phyloP scores from a whole-genome alignment of 208 protist genomes.

The Acanthamoeba lenticulata region DNA sequence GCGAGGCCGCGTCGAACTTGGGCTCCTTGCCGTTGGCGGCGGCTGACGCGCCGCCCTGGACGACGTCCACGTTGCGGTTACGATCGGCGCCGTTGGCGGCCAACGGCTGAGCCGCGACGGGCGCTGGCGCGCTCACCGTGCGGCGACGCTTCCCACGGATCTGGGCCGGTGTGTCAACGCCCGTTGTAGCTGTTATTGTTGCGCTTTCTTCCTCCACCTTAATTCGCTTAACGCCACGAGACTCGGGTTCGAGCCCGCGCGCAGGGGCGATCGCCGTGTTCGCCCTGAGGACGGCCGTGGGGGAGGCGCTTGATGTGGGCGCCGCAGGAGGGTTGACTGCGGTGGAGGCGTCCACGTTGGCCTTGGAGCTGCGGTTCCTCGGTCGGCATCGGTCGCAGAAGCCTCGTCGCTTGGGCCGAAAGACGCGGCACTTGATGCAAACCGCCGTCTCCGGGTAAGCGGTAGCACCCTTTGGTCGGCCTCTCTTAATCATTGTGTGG shows the following conservation, averaged over 20 bases:
- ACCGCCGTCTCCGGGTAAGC: constrained; percentile 13
- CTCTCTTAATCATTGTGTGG: neutral
- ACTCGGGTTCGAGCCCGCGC: no score
- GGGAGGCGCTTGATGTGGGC: no score
- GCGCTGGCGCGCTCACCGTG: neutral
- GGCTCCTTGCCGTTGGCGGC: neutral
- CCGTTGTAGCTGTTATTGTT: neutral
- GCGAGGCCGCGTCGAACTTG: neutral
- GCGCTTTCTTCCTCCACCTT: neutral
- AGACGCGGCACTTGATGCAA: constrained; percentile 26
- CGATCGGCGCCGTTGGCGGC: neutral
- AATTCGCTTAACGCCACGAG: neutral
- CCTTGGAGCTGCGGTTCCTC: neutral
- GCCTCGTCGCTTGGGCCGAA: constrained; percentile 36
- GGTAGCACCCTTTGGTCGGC: constrained; percentile 3
- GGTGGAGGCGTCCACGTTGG: neutral
- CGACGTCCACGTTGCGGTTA: constrained; percentile 42
- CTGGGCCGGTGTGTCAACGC: neutral
- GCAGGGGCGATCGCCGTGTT: no score
- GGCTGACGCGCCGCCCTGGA: neutral
- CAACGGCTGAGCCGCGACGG: neutral
- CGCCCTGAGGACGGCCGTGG: no score
- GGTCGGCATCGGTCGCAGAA: constrained; percentile 34
- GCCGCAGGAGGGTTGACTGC: no score
- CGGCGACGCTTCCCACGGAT: neutral